Conservation (phyloP, 1,284 basidiomycete genomes). For the Irpex rosettiformis region DNA sequence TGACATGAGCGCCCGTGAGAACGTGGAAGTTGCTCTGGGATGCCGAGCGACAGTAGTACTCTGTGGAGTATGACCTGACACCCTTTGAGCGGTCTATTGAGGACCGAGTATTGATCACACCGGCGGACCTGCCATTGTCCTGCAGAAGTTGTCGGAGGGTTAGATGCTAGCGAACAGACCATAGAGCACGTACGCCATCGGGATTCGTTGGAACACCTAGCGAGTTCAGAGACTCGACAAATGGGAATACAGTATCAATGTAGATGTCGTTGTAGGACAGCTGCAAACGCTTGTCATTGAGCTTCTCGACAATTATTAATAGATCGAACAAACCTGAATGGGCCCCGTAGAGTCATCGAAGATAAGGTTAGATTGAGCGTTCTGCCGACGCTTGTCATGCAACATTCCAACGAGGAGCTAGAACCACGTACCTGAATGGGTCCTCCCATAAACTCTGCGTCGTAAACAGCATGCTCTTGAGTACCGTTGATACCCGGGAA, state of each 20-base stretch:
- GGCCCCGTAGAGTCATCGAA: constrained; percentile 11
- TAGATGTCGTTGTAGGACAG: constrained; percentile 21
- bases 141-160: not conserved
- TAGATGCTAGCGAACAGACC: not conserved
- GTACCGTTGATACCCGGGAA: not conserved
- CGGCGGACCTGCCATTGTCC: constrained; percentile 22
- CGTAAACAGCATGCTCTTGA: not conserved
- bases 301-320: not conserved
- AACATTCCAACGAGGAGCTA: not conserved
- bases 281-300: constrained; percentile 1
- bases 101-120: constrained; percentile 20
- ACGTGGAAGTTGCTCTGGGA: constrained; percentile 11
- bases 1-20: constrained; percentile 13
- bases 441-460: not conserved
- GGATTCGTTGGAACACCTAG: constrained; percentile 20
- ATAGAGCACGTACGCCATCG: constrained; percentile 17
- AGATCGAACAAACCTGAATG: constrained; percentile 9
- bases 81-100: constrained; percentile 22
- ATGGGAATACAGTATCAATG: constrained; percentile 16
- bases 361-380: not conserved
- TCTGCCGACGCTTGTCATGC: not conserved
- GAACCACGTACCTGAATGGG: not conserved
- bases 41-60: constrained; percentile 18
- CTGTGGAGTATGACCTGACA: constrained; percentile 23
- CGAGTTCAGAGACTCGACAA: constrained; percentile 17